Conservation (phyloP, 306 rosid species). For the Fragaria iinumae region DNA sequence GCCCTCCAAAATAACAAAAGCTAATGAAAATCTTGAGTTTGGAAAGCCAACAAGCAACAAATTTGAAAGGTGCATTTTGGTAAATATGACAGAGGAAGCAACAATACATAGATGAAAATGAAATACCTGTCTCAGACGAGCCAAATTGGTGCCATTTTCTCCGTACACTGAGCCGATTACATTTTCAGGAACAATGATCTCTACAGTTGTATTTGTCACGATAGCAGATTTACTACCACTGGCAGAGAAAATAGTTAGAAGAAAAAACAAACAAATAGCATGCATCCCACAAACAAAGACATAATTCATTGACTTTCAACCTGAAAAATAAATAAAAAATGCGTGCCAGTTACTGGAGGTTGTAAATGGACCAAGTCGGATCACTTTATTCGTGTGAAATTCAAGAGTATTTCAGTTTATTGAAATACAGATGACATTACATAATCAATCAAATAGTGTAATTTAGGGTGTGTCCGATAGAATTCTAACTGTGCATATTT, state of each 20-base stretch:
- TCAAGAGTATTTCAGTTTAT: not conserved
- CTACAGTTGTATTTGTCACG: conserved; percentile 89
- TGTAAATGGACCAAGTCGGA: not conserved
- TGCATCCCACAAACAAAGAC: not conserved
- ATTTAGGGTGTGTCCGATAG: not conserved
- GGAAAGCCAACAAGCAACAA: conserved; percentile 8
- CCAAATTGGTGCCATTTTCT: conserved; percentile 81
- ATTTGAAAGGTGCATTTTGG: not conserved
- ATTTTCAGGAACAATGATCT: conserved; percentile 86
- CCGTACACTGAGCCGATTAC: conserved; percentile 82
- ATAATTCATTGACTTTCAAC: not conserved
- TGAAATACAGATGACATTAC: not conserved
- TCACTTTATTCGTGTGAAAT: not conserved
- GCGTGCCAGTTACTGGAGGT: not conserved
- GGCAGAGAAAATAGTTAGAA: conserved; percentile 12
- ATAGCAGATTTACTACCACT: conserved; percentile 86
- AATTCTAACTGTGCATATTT: not conserved
- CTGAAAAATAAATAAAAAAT: not conserved
- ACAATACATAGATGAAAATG: not conserved
- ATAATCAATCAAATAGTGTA: not conserved
- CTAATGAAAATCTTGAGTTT: not conserved
- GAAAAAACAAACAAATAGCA: not conserved
- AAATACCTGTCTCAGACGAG: conserved; percentile 85
- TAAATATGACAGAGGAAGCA: not conserved
- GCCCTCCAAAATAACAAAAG: not conserved